Conservation (phyloP, 1,284 basidiomycete genomes). For the Abortiporus biennis region DNA sequence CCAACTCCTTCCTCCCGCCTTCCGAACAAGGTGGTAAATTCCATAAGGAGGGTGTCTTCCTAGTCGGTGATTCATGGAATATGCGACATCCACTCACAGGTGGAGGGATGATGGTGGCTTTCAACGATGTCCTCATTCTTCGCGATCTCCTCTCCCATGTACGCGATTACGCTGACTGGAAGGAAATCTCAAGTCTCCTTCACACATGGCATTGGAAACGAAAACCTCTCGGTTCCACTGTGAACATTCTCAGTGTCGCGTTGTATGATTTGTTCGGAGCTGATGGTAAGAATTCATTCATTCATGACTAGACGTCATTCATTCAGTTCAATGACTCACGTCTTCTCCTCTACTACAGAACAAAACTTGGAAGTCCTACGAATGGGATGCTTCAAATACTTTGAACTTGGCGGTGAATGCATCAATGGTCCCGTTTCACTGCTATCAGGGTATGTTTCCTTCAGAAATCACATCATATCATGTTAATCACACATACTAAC, state of each 20-base stretch:
- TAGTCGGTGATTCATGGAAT: constrained; percentile 97
- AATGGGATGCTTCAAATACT: constrained; percentile 96
- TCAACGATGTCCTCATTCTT: constrained; percentile 79
- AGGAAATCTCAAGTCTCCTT: constrained; percentile 48
- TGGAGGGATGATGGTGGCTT: constrained; percentile 93
- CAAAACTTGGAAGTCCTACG: constrained; percentile 79
- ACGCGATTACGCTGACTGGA: constrained; percentile 56
- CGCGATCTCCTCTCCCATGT: constrained; percentile 53
- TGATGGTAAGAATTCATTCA: constrained; percentile 56
- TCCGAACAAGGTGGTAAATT: constrained; percentile 65
- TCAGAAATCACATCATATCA: neutral
- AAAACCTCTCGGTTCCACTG: constrained; percentile 76
- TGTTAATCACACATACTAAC: constrained; percentile 1
- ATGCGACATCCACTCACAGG: constrained; percentile 99
- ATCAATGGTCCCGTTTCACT: constrained; percentile 85
- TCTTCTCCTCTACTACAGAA: constrained; percentile 35
- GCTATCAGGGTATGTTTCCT: constrained; percentile 66
- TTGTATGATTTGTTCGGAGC: constrained; percentile 90
- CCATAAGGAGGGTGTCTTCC: constrained; percentile 70
- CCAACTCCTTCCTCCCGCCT: constrained; percentile 91
- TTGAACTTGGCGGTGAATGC: constrained; percentile 89
- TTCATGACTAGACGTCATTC: too few species aligned
- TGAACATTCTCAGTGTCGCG: constrained; percentile 89
- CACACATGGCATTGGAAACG: constrained; percentile 81
- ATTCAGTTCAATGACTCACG: constrained; percentile 3